These are phyloP conservation scores for Chenopodium formosanum DNA, from an alignment of 148 eudicot species.

Conservation along the genomic window DNA sequence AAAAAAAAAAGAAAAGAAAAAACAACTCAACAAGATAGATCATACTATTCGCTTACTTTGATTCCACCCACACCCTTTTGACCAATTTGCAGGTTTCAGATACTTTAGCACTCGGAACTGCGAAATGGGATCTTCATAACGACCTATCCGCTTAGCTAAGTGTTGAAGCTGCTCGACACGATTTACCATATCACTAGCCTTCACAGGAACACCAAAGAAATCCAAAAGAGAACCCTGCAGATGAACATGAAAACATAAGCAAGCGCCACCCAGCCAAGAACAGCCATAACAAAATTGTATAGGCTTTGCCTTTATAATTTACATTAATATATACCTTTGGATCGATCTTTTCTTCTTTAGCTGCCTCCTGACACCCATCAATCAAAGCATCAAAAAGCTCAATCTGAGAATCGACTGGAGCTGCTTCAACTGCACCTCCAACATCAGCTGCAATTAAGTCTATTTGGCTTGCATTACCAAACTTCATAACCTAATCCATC, in stretches of 20 bases:
- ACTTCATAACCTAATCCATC: constrained; percentile 77
- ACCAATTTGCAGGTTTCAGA: constrained; percentile 97
- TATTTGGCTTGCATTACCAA: constrained; percentile 87
- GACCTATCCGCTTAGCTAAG: constrained; percentile 78
- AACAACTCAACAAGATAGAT: neutral
- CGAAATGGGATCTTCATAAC: constrained; percentile 68
- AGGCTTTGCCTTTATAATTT: neutral
- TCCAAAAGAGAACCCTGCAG: constrained; percentile 86
- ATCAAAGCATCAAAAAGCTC: constrained; percentile 87
- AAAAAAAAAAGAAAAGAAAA: constrained; percentile 2
- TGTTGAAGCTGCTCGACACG: constrained; percentile 94
- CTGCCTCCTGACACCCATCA: constrained; percentile 94
- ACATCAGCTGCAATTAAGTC: constrained; percentile 77
- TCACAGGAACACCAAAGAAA: constrained; percentile 95
- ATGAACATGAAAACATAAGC: constrained; percentile 21
- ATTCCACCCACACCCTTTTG: constrained; percentile 99
- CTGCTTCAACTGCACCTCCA: constrained; percentile 87
- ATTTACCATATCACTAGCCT: constrained; percentile 79
- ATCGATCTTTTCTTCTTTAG: constrained; percentile 56
- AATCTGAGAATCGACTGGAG: constrained; percentile 85
- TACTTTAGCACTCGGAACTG: constrained; percentile 81
- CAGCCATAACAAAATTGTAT: neutral
- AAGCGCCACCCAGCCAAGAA: neutral
- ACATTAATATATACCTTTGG: constrained; percentile 52
- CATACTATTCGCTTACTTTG: constrained; percentile 57